These are phyloP conservation scores for Pythium phragmitis DNA, from an alignment of 352 stramenopile species.

Conservation along the genomic window DNA sequence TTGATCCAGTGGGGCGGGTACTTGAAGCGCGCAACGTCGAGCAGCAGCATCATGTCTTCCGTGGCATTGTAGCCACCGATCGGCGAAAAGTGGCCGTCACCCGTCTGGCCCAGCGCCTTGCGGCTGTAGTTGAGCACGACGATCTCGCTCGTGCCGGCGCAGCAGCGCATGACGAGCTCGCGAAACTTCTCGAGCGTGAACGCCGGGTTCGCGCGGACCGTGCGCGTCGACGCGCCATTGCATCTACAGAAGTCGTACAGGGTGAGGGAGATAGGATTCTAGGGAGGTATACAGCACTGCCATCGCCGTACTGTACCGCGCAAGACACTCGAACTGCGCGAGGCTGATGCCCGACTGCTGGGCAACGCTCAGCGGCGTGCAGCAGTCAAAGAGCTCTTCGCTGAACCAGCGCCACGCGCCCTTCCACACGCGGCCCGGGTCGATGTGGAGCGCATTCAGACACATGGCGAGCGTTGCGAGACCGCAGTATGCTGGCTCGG, in stretches of 20 bases:
- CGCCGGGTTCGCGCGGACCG: constrained; percentile 36
- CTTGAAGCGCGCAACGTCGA: constrained; percentile 97
- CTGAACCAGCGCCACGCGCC: constrained; percentile 82
- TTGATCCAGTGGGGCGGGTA: constrained; percentile 78
- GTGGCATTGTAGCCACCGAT: constrained; percentile 93
- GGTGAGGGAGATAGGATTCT: not conserved
- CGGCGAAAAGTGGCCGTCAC: constrained; percentile 96
- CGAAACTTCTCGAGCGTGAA: constrained; percentile 58
- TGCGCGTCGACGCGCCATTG: constrained; percentile 38
- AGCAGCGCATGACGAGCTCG: constrained; percentile 74
- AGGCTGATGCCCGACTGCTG: constrained; percentile 76
- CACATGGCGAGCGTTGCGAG: constrained; percentile 86
- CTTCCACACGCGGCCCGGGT: constrained; percentile 77
- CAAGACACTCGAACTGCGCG: constrained; percentile 69
- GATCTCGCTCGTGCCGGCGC: constrained; percentile 67
- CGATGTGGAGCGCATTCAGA: constrained; percentile 76
- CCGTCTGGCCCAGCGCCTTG: constrained; percentile 92
- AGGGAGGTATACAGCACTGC: not conserved
- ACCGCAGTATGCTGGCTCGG: constrained; percentile 90
- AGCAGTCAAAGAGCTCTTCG: constrained; percentile 83
- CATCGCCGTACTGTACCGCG: constrained; percentile 12
- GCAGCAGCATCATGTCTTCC: constrained; percentile 92
- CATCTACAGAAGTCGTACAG: not conserved
- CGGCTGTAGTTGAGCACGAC: constrained; percentile 93
- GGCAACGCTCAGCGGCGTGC: constrained; percentile 64